Conservation (phyloP, 768 basidiomycete species). For the Galerina marginata region DNA sequence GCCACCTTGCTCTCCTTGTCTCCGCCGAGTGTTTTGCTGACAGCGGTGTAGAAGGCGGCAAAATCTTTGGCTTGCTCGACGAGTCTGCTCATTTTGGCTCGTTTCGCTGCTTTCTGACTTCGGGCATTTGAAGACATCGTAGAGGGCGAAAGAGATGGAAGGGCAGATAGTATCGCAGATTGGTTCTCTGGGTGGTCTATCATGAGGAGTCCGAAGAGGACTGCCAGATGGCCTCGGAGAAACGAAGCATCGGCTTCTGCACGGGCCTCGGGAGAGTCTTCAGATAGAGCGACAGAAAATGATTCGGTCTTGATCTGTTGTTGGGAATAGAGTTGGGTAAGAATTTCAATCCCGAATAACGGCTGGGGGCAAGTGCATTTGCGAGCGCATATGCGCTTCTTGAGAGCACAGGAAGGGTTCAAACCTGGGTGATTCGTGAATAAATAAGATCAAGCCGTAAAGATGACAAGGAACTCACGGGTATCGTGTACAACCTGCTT, state of each 20-base stretch:
- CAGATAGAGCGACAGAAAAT: slow-evolving; percentile 21
- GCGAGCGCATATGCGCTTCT: slow-evolving; percentile 51
- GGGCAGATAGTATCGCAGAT: slow-evolving; percentile 32
- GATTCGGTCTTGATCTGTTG: slow-evolving; percentile 32
- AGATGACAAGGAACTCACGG: slow-evolving; percentile 44
- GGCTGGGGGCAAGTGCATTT: slow-evolving; percentile 57
- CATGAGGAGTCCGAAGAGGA: slow-evolving; percentile 70
- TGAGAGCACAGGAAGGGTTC: slow-evolving; percentile 54
- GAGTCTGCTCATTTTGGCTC: slow-evolving; percentile 37
- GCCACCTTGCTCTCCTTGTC: slow-evolving; percentile 49
- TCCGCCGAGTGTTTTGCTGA: slow-evolving; percentile 26
- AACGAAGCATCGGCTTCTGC: slow-evolving; percentile 51
- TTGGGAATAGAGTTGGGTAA: slow-evolving; percentile 53
- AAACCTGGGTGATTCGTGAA: slow-evolving; percentile 42
- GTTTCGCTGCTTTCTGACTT: slow-evolving; percentile 16
- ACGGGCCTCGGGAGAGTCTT: slow-evolving; percentile 25
- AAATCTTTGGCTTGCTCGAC: slow-evolving; percentile 52
- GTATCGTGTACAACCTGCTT: slow-evolving; percentile 51
- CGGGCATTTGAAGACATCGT: background rate
- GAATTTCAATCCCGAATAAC: slow-evolving; percentile 53
- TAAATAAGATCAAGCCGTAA: background rate
- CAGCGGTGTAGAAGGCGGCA: slow-evolving; percentile 49
- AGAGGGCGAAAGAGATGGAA: slow-evolving; percentile 5
- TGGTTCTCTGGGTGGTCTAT: slow-evolving; percentile 42
- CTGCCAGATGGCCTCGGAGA: slow-evolving; percentile 74